Evolutionary conservation across 371 early-diverging fungal genomes (phyloP).

Genomic region (Conidiobolus incongruus): DNA sequence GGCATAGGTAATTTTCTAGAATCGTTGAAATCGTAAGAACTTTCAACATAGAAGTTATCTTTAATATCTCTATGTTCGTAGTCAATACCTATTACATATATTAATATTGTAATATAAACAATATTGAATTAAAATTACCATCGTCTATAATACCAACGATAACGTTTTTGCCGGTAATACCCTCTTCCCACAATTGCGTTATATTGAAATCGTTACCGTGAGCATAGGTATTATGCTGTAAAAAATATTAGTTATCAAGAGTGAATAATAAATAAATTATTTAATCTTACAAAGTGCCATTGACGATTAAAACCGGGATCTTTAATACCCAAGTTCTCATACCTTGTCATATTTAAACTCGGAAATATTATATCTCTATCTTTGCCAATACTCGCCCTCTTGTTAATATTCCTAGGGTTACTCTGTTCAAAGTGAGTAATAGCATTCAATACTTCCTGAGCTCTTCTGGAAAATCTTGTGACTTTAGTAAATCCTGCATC

Average conservation of each 20-base stretch:
- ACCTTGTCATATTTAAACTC: not conserved
- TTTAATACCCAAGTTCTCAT: slow-evolving; percentile 3
- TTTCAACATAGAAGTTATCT: slow-evolving; percentile 64
- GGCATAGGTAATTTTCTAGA: slow-evolving; percentile 55
- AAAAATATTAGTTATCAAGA: not conserved
- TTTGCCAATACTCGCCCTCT: not conserved
- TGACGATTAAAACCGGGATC: slow-evolving; percentile 67
- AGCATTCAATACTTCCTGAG: too few species aligned
- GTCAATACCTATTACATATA: slow-evolving; percentile 22
- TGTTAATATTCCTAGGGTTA: too few species aligned
- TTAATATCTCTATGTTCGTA: slow-evolving; percentile 56
- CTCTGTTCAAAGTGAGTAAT: too few species aligned
- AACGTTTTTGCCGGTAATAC: slow-evolving; percentile 67
- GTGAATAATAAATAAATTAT: not conserved
- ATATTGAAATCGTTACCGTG: slow-evolving; percentile 77
- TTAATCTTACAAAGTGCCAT: slow-evolving; percentile 51
- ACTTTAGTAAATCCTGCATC: too few species aligned
- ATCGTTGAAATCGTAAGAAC: slow-evolving; percentile 87
- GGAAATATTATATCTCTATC: not conserved
- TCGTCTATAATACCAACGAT: slow-evolving; percentile 86
- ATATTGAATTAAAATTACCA: slow-evolving; percentile 17
- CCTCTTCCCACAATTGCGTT: slow-evolving; percentile 74
- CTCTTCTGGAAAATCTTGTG: too few species aligned
- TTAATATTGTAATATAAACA: not conserved
- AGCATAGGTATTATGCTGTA: slow-evolving; percentile 36